Conservation (phyloP, 2,329 filamentous ascomycete genomes). For the Microsporum ferrugineum region DNA sequence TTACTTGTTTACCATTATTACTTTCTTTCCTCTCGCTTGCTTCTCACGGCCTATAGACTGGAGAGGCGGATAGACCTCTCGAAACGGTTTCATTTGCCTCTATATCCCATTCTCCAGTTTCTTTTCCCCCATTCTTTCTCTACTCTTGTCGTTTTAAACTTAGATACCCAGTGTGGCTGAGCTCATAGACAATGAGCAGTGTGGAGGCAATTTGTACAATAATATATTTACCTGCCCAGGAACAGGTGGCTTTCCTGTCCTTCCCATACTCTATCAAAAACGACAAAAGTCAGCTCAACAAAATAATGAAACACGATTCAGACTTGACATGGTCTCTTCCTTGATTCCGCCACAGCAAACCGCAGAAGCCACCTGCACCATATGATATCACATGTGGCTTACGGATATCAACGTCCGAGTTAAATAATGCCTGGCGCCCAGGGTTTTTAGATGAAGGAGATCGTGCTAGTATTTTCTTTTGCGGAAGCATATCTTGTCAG, state of each 20-base stretch:
- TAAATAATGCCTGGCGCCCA: neutral
- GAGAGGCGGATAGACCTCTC: neutral
- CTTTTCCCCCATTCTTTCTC: neutral
- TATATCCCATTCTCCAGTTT: neutral
- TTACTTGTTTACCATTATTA: neutral
- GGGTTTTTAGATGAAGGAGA: neutral
- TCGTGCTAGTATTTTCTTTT: neutral
- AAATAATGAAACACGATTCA: neutral
- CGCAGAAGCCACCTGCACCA: neutral
- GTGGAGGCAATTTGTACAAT: neutral
- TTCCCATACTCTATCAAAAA: neutral
- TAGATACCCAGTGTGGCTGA: neutral
- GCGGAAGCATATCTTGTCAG: neutral
- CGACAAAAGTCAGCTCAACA: neutral
- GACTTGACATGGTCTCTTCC: neutral
- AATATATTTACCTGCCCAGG: neutral
- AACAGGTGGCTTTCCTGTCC: neutral
- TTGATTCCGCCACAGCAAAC: neutral
- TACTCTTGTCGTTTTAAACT: neutral
- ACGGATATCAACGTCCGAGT: neutral
- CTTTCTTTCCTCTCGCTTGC: neutral
- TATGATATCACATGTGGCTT: conserved; percentile 1
- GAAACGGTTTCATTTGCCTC: neutral
- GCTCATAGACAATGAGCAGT: neutral
- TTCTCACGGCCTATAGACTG: neutral